Evolutionary conservation across 306 rosid species (phyloP).

Genomic region (Cucurbita moschata): DNA sequence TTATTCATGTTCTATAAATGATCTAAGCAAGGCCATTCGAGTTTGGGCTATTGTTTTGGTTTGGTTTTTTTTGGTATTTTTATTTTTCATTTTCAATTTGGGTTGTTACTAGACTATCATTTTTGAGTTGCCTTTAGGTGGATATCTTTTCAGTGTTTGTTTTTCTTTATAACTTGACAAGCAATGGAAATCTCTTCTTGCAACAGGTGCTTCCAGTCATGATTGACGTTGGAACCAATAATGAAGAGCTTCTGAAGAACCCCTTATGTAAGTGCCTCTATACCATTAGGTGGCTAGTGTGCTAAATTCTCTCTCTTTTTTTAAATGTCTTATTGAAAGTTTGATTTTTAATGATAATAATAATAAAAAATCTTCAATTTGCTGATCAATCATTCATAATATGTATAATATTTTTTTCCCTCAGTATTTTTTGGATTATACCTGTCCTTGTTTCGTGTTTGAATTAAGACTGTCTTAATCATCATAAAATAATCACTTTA

Average conservation of each 20-base stretch:
- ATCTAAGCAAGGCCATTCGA: neutral
- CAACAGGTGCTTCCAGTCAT: slow-evolving; percentile 89
- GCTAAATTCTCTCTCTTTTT: neutral
- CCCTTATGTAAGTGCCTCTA: slow-evolving; percentile 56
- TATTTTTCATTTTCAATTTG: neutral
- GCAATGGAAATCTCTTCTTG: neutral
- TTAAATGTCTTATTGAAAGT: neutral
- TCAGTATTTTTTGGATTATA: neutral
- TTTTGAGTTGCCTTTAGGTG: neutral
- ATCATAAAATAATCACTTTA: neutral
- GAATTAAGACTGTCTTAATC: neutral
- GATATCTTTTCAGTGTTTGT: neutral
- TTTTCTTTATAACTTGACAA: neutral
- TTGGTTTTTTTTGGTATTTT: neutral
- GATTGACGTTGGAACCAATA: slow-evolving; percentile 98
- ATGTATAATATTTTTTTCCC: neutral
- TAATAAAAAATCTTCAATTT: neutral
- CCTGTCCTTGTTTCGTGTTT: neutral
- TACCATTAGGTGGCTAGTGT: slow-evolving; percentile 7
- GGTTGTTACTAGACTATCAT: neutral
- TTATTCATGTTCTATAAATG: neutral
- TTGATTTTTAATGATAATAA: neutral
- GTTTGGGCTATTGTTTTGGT: neutral
- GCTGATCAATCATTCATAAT: neutral
- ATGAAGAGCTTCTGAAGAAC: slow-evolving; percentile 63